These are phyloP conservation scores for Tylopilus sp. DNA, from an alignment of 768 basidiomycete species.

Conservation along the genomic window DNA sequence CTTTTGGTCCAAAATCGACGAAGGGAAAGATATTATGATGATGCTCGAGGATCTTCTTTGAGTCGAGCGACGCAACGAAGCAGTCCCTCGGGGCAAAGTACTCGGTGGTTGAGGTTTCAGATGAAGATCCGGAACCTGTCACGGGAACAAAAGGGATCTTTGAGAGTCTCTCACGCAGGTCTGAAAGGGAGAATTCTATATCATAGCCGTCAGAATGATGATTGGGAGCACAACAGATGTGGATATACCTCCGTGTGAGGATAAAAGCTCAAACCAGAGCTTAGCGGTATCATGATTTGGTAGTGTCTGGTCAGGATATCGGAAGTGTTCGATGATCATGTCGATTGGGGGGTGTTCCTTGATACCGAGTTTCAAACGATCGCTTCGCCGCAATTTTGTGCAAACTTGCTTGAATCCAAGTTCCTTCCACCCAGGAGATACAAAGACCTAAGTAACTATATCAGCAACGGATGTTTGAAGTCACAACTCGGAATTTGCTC, in stretches of 20 bases:
- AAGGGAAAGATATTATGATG: conserved; percentile 12
- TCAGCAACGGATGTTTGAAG: neutral
- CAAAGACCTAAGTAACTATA: conserved; percentile 8
- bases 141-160: conserved; percentile 13
- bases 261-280: conserved; percentile 10
- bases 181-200: conserved; percentile 6
- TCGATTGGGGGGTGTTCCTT: conserved; percentile 4
- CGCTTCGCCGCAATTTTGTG: neutral
- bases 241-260: conserved; percentile 7
- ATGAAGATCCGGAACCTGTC: neutral
- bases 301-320: neutral
- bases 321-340: neutral
- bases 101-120: neutral
- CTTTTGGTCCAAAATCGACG: conserved; percentile 15
- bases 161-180: conserved; percentile 7
- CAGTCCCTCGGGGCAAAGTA: conserved; percentile 11
- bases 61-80: conserved; percentile 5
- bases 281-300: neutral
- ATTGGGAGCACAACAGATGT: neutral
- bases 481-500: neutral
- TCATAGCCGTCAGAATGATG: neutral
- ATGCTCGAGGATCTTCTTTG: conserved; percentile 6
- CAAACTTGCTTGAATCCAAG: conserved; percentile 9
- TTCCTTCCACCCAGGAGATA: conserved; percentile 1
- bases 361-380: conserved; percentile 11